These are phyloP conservation scores for Rhodocollybia butyracea DNA, from an alignment of 768 basidiomycete genomes.

Conservation along the genomic window DNA sequence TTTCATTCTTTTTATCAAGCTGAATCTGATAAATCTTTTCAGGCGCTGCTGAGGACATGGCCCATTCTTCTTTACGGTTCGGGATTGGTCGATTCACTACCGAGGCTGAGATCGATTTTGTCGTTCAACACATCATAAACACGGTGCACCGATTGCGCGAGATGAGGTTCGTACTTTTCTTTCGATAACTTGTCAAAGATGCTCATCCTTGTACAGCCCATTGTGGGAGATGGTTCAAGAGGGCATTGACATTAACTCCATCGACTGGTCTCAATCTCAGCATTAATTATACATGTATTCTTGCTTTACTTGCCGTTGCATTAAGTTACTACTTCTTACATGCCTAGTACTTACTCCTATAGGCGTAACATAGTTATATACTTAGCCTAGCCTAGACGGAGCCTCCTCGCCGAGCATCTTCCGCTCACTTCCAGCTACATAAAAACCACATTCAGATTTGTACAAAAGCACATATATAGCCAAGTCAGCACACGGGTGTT, in stretches of 20 bases:
- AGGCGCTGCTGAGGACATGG: conserved; percentile 98
- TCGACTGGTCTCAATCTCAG: conserved; percentile 92
- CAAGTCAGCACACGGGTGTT: too few species aligned
- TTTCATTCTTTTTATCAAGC: neutral
- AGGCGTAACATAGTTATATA: too few species aligned
- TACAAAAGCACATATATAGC: too few species aligned
- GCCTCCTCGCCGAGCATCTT: too few species aligned
- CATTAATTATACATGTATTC: too few species aligned
- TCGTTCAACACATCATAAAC: conserved; percentile 79
- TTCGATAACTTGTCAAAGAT: conserved; percentile 7
- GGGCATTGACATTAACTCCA: conserved; percentile 92
- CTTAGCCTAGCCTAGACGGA: too few species aligned
- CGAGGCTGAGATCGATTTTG: conserved; percentile 94
- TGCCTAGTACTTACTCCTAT: too few species aligned
- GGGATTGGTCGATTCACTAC: conserved; percentile 98
- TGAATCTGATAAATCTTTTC: neutral
- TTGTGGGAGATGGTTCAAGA: conserved; percentile 99
- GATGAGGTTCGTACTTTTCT: conserved; percentile 61
- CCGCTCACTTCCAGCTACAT: too few species aligned
- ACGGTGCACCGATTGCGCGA: conserved; percentile 89
- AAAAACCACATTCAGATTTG: too few species aligned
- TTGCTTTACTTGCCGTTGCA: too few species aligned
- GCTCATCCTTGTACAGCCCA: conserved; percentile 48
- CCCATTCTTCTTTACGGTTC: conserved; percentile 95
- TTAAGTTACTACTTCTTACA: too few species aligned